These are phyloP conservation scores for Colletotrichum sp. DNA, from an alignment of 2,329 filamentous ascomycete species.

Conservation along the genomic window DNA sequence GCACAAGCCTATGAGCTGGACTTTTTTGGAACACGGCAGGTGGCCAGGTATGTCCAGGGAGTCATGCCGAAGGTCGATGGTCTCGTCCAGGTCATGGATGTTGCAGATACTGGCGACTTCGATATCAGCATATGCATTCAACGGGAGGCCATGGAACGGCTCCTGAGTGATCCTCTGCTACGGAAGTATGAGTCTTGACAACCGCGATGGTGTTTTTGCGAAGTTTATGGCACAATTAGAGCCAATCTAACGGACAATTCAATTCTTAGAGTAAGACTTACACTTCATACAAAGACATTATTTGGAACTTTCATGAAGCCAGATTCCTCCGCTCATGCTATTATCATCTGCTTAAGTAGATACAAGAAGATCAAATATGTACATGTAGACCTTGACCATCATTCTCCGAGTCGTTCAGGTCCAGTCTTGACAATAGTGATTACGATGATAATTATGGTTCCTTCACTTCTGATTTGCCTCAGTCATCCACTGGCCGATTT, in stretches of 20 bases:
- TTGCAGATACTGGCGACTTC: conserved; percentile 32
- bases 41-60: conserved; percentile 42
- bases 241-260: background rate
- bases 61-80: conserved; percentile 49
- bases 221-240: background rate
- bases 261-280: background rate
- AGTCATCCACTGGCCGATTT: no score
- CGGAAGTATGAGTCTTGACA: background rate
- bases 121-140: conserved; percentile 40
- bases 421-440: background rate
- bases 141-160: conserved; percentile 27
- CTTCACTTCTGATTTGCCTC: background rate
- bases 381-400: background rate
- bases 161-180: conserved; percentile 30
- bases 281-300: background rate
- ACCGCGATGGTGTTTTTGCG: background rate
- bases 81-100: conserved; percentile 45
- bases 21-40: conserved; percentile 32
- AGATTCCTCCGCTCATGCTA: background rate
- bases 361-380: background rate
- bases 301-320: background rate
- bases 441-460: background rate
- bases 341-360: background rate
- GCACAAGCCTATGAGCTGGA: conserved; percentile 43
- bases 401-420: background rate